Evolutionary conservation across 352 stramenopile species (phyloP), one percentile per base, ranked within the genome.

Genomic region (Phytopythium litorale): DNA sequence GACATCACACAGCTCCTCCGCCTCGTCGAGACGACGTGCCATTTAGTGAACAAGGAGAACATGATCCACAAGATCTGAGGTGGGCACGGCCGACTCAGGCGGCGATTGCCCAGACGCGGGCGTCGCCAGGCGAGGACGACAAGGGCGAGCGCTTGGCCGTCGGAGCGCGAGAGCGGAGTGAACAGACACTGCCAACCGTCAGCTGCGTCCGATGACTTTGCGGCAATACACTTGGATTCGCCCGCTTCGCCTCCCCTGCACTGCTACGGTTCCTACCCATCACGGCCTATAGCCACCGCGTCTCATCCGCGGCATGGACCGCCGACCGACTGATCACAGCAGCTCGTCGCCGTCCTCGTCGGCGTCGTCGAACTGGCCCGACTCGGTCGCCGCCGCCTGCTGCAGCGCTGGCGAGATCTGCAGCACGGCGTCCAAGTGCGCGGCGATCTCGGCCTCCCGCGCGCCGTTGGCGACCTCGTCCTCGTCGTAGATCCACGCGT

Each of bases 11-110:
- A 98, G 71, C 73, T 99, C 51, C 86, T 99, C 62, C 78, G 88
- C 57, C 77, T 99, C 40, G 94, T 99, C 38, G 97, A 99, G 76
- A 97, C 92, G 30, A 99, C 97, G 56, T 98, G 88, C 65, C 97
- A 99, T 84, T 81, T 99, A 64, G 98, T 99, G 79, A 97, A 99
- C 79, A 99, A 99, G 86, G 97, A 99, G 73, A 98, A 97, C 68
- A 99, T 99, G 96, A 88, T 98, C 60, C 81, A 97, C 80, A 96
- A 96, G 75, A 80, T 97, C 58, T 94, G 81, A 78, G 42, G 42
- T 51, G n/a, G 19, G 33, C 19, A 9, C 1, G 21, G 21, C 8
- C 13, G 0, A 18, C 25, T 4, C 7, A 15, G 6, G 45, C 45
- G 21, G 21, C 15, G 45, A 23, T 3, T 51, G 11, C n/a, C 15